Base-by-base conservation (phyloP, 2,329 filamentous ascomycete species). In the Teratosphaeria epicoccoides region DNA sequence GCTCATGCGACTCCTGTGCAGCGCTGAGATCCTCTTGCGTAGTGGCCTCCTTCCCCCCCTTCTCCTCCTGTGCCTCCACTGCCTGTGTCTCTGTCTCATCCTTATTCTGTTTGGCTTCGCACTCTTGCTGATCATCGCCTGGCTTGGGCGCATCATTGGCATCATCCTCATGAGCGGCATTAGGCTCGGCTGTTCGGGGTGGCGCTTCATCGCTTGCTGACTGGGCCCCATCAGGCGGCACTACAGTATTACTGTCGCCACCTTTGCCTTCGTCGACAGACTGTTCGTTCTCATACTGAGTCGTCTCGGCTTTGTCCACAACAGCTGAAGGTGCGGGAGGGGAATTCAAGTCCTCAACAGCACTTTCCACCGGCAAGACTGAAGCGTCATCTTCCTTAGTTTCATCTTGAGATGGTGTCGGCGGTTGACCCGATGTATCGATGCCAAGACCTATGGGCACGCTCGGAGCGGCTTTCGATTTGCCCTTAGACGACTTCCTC, bases 401-500 rank as follows among this genome's bases (percentile, higher is more conserved):
- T 17, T 24, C 43, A 14, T 24, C 43, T n/a, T 12, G 11, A 3
- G 25, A 6, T 17, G 46, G 46, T 28, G 46, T 24, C 5, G 46
- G 46, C 7, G 46, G 17, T 17, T 6, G 45, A 9, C 24, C 10
- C n/a, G 45, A 26, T 20, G 46, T 28, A n/a, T 25, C 44, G 12
- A 46, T 46, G 11, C 23, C 33, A 40, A 40, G 33, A 20, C 33
- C 33, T 7, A 40, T 17, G 4, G 33, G 33, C 6, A 17, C 33
- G n/a, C n/a, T 4, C 20, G 33, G 33, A 40, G 33, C 33, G 20
- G 33, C 2, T 40, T 40, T 40, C 33, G 33, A 17, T 40, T 40
- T 40, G 33, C 33, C 20, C 17, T 53, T 53, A 14, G 48, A 24
- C 11, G 37, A 48, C 24, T 25, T 53, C 55, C 43, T 52, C 46